These are phyloP conservation scores for Pisolithus microcarpus DNA, from an alignment of 768 basidiomycete species.

Conservation along the genomic window DNA sequence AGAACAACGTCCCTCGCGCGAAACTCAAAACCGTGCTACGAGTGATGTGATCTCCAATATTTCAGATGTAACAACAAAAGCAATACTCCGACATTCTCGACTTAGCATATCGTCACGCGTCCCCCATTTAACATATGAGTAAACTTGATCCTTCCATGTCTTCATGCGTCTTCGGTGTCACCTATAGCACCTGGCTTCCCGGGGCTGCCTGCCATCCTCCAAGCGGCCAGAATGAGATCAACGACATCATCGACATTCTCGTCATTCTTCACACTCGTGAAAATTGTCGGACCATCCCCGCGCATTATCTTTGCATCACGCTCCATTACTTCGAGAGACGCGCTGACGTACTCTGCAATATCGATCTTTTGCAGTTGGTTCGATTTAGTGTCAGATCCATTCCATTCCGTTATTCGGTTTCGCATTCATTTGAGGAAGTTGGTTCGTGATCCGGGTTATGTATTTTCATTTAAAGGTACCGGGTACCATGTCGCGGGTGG, in stretches of 20 bases:
- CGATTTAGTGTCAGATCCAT: too few species aligned
- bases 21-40: too few species aligned
- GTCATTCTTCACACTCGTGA: conserved; percentile 73
- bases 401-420: neutral
- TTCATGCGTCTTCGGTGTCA: conserved; percentile 8
- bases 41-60: too few species aligned
- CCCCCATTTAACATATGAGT: neutral
- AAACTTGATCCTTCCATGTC: neutral
- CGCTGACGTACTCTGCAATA: conserved; percentile 85
- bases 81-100: too few species aligned
- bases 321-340: conserved; percentile 91
- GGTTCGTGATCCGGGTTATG: neutral
- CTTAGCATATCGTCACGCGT: neutral
- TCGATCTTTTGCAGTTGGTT: conserved; percentile 56
- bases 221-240: conserved; percentile 79
- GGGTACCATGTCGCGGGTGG: neutral
- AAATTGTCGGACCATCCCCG: conserved; percentile 89
- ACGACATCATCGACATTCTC: conserved; percentile 79
- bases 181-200: conserved; percentile 42
- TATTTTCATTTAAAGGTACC: neutral
- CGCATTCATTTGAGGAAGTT: neutral
- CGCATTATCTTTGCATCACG: conserved; percentile 91
- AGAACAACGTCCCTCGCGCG: too few species aligned
- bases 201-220: conserved; percentile 75
- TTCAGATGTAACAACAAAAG: too few species aligned